Conservation (phyloP, 495 filamentous ascomycete species). For the Xylaria flabelliformis region DNA sequence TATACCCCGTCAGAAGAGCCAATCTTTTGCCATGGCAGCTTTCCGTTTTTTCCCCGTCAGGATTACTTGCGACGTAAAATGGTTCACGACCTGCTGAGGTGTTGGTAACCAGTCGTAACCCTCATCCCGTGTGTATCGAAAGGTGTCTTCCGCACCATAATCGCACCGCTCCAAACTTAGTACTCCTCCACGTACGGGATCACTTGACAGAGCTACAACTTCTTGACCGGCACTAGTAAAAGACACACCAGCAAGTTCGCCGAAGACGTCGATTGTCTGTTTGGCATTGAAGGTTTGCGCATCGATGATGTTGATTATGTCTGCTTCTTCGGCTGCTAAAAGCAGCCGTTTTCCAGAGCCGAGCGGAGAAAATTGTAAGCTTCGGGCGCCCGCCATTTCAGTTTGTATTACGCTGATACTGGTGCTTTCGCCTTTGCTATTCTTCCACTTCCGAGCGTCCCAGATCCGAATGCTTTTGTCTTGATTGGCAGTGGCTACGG, state of each 20-base stretch:
- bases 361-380: slow-evolving; percentile 79
- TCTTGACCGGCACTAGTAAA: slow-evolving; percentile 74
- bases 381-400: slow-evolving; percentile 80
- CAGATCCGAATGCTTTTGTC: slow-evolving; percentile 85
- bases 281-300: slow-evolving; percentile 68
- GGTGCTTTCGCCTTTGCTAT: slow-evolving; percentile 47
- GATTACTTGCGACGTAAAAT: slow-evolving; percentile 35
- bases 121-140: slow-evolving; percentile 31
- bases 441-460: slow-evolving; percentile 78
- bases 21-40: slow-evolving; percentile 38
- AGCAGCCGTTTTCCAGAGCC: slow-evolving; percentile 77
- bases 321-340: slow-evolving; percentile 82
- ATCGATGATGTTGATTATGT: slow-evolving; percentile 80
- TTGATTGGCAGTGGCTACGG: slow-evolving; percentile 89
- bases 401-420: slow-evolving; percentile 69
- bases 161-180: slow-evolving; percentile 73
- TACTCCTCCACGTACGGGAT: slow-evolving; percentile 78
- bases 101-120: slow-evolving; percentile 46
- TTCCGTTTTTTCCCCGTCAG: slow-evolving; percentile 40
- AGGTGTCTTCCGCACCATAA: slow-evolving; percentile 50
- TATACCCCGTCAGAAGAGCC: slow-evolving; percentile 43
- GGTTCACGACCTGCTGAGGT: slow-evolving; percentile 38
- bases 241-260: slow-evolving; percentile 79
- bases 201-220: slow-evolving; percentile 76
- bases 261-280: slow-evolving; percentile 85